Evolutionary conservation across 2,329 filamentous ascomycete species (phyloP).

Genomic region (Epichloe sp.): DNA sequence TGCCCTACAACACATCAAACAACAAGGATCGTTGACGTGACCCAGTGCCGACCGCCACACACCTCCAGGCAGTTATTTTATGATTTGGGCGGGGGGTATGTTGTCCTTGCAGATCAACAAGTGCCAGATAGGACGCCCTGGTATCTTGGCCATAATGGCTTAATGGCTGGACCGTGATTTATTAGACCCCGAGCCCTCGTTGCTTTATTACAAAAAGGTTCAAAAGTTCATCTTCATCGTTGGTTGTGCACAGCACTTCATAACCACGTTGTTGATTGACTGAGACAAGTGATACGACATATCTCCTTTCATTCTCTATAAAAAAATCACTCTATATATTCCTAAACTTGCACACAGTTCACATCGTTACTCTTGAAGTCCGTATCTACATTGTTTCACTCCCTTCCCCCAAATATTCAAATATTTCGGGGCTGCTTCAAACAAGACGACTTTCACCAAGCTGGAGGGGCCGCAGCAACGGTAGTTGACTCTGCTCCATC

Average conservation of each 20-base stretch:
- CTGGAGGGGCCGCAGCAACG: too few relatives aligned
- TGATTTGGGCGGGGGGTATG: not conserved
- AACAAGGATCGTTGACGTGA: too few relatives aligned
- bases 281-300: not conserved
- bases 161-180: not conserved
- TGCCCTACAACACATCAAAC: too few relatives aligned
- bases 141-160: not conserved
- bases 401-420: too few relatives aligned
- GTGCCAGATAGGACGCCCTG: slow-evolving; percentile 5
- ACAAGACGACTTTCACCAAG: too few relatives aligned
- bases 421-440: too few relatives aligned
- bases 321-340: too few relatives aligned
- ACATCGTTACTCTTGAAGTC: too few relatives aligned
- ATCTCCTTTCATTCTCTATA: not conserved
- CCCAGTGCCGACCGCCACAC: too few relatives aligned
- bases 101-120: slow-evolving; percentile 6
- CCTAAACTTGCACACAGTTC: not conserved
- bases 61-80: too few relatives aligned
- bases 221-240: not conserved
- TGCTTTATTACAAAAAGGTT: not conserved
- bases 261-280: not conserved
- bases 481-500: too few relatives aligned
- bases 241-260: not conserved
- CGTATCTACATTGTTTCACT: too few relatives aligned
- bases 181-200: slow-evolving; percentile 4